Conservation (phyloP, 1,139 yeast species). For the Blastobotrys proliferans region DNA sequence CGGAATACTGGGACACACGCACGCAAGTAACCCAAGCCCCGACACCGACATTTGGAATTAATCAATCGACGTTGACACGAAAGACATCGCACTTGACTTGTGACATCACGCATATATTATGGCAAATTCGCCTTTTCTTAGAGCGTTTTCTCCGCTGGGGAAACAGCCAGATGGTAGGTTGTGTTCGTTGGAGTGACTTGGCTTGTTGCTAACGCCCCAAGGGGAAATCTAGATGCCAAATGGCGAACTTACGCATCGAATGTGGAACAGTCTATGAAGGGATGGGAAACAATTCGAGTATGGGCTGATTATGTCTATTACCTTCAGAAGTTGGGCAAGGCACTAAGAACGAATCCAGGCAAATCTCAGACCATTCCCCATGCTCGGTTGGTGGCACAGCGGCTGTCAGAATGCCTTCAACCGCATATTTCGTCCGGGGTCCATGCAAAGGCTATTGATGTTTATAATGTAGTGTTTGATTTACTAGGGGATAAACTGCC, state of each 20-base stretch:
- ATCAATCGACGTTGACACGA: too few relatives aligned
- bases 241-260: slow-evolving; percentile 64
- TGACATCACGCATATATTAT: slow-evolving; percentile 5
- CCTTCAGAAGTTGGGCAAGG: slow-evolving; percentile 70
- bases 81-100: too few relatives aligned
- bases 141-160: slow-evolving; percentile 3
- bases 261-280: slow-evolving; percentile 67
- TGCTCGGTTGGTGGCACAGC: slow-evolving; percentile 36
- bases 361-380: slow-evolving; percentile 42
- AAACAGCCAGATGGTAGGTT: slow-evolving; percentile 5
- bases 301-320: slow-evolving; percentile 99
- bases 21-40: too few relatives aligned
- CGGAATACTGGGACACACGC: too few relatives aligned
- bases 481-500: slow-evolving; percentile 38
- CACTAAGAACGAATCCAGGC: slow-evolving; percentile 42
- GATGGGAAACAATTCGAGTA: slow-evolving; percentile 85
- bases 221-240: slow-evolving; percentile 38
- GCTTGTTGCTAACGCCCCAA: not conserved
- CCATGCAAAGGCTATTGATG: slow-evolving; percentile 78
- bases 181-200: not conserved
- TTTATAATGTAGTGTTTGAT: slow-evolving; percentile 67
- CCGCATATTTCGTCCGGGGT: slow-evolving; percentile 90
- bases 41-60: too few relatives aligned
- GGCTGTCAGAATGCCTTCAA: slow-evolving; percentile 59
- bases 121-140: slow-evolving; percentile 8